These are phyloP conservation scores for Astraeus odoratus DNA, from an alignment of 768 basidiomycete species.

Conservation along the genomic window DNA sequence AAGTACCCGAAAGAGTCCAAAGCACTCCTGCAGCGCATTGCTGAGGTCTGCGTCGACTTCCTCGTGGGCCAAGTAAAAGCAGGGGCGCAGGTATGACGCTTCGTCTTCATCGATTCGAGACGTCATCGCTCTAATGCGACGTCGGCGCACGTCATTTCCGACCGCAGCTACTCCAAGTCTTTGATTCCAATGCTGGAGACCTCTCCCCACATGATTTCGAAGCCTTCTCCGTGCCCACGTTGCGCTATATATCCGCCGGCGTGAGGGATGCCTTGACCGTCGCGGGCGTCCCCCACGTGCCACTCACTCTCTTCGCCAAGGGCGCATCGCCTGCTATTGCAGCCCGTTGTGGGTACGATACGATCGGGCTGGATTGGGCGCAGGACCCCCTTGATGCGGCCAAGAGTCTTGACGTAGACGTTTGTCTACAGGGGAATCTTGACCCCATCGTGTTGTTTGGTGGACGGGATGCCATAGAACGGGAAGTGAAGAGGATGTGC, in stretches of 20 bases:
- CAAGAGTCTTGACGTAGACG: slow-evolving; percentile 48
- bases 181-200: slow-evolving; percentile 95
- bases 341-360: slow-evolving; percentile 69
- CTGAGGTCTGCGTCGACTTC: slow-evolving; percentile 85
- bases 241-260: slow-evolving; percentile 61
- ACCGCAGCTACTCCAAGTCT: slow-evolving; percentile 83
- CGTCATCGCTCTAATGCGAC: neutral
- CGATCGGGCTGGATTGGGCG: slow-evolving; percentile 89
- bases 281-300: slow-evolving; percentile 50
- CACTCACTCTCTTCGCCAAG: slow-evolving; percentile 93
- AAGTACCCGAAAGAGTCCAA: slow-evolving; percentile 82
- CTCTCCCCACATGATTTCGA: slow-evolving; percentile 83
- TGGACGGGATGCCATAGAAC: slow-evolving; percentile 79
- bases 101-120: slow-evolving; percentile 10
- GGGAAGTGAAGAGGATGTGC: slow-evolving; percentile 76
- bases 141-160: neutral
- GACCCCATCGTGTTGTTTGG: slow-evolving; percentile 87
- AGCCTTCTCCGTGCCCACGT: slow-evolving; percentile 75
- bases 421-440: slow-evolving; percentile 86
- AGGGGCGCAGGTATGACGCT: slow-evolving; percentile 93
- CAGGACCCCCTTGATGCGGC: slow-evolving; percentile 72
- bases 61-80: slow-evolving; percentile 91
- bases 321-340: slow-evolving; percentile 80
- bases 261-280: slow-evolving; percentile 55
- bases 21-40: slow-evolving; percentile 67